Conservation (phyloP, 164 flowering plant species). For the Aristolochia fimbriata region DNA sequence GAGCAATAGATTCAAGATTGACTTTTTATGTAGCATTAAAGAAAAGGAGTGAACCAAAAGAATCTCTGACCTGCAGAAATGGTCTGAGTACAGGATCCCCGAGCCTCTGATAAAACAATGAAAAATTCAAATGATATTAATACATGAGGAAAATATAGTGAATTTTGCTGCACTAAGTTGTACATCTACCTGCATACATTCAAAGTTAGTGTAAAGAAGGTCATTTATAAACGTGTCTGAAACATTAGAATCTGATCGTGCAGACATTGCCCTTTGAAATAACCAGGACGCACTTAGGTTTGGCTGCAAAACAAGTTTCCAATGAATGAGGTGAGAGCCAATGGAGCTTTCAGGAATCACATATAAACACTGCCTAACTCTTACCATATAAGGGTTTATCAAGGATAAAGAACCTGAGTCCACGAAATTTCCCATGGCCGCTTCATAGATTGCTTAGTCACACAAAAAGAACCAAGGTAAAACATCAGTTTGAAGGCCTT, state of each 20-base stretch:
- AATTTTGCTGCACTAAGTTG: not conserved
- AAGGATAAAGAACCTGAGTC: conserved; percentile 69
- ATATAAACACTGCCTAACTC: too few relatives aligned
- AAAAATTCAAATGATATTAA: conserved; percentile 1
- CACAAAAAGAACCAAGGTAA: conserved; percentile 5
- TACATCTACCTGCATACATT: conserved; percentile 65
- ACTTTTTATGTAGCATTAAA: too few relatives aligned
- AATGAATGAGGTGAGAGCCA: not conserved
- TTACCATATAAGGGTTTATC: conserved; percentile 89
- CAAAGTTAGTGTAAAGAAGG: conserved; percentile 70
- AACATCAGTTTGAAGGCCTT: conserved; percentile 6
- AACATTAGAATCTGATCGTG: conserved; percentile 50
- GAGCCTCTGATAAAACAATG: conserved; percentile 41
- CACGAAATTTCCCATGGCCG: conserved; percentile 45
- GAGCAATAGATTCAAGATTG: too few relatives aligned
- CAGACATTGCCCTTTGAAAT: conserved; percentile 98
- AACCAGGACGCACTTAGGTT: conserved; percentile 92
- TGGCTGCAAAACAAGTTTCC: conserved; percentile 43
- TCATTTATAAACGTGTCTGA: conserved; percentile 74
- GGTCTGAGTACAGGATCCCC: conserved; percentile 93
- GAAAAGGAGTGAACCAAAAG: not conserved
- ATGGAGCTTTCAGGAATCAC: too few relatives aligned
- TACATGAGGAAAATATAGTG: not conserved
- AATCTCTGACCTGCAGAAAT: conserved; percentile 74
- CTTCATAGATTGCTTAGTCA: conserved; percentile 67